Evolutionary conservation across 768 basidiomycete genomes (phyloP), one percentile per base, ranked within the genome.

Genomic region (Amanita phalloides): DNA sequence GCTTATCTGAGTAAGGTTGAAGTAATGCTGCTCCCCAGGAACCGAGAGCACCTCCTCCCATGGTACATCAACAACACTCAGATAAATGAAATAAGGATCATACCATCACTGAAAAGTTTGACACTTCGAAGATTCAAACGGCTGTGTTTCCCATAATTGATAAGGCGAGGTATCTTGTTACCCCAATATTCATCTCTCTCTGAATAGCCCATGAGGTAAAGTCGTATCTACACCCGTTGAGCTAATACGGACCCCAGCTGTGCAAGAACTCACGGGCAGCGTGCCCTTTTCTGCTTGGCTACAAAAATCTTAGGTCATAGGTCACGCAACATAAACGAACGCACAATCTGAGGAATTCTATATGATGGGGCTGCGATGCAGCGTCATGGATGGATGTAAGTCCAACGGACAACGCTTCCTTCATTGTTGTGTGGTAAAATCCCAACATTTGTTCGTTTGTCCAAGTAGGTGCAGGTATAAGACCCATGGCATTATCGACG

Each of bases 341-440:
- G 35, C 59, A 86, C 88, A 70, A 71, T 57, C 74, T 74, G 66
- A 79, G 87, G 58, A 91, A 87, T 2, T 71, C 65, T 13, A 92
- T 77, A 23, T 71, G 68, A 0, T 68, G 65, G 1, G 73, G 74
- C 20, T 62, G 61, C 0, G 77, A 73, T 39, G 63, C 72, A 0
- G 94, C 94, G 60, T 98, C 93, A 53, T 96, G 93, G 17, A 98
- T 81, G 9, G 78, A 83, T 0, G 91, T 94, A 51, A 98, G 64
- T 1, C 95, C 95, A 51, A 79, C 77, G 2, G 76, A 71, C n/a
- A 92, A 68, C 0, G 85, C 90, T 57, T 90, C 82, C 25, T 67
- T 64, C 39, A 86, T 71, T 0, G 90, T 75, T 10, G 71, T 68
- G n/a, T 80, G 68, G 51, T 87, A 84, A 61, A 77, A 88, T 4